Conservation (phyloP, 495 filamentous ascomycete genomes). For the Penicillium bialowiezense region DNA sequence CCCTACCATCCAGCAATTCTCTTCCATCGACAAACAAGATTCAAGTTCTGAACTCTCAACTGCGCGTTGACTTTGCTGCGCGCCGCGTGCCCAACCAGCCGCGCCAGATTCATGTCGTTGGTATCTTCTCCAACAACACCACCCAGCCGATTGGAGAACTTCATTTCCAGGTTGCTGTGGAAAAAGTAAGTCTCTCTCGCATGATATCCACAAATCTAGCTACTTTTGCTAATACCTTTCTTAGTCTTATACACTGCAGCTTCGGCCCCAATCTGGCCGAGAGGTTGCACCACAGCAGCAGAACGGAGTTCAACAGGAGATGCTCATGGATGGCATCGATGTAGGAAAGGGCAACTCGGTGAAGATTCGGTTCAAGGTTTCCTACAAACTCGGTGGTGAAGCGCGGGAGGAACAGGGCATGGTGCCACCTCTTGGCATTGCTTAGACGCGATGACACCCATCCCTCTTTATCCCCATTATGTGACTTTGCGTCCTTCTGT, state of each 20-base stretch:
- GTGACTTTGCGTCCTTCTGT: no score
- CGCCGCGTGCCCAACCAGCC: constrained; percentile 36
- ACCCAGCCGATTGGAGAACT: constrained; percentile 69
- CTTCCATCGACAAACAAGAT: constrained; percentile 59
- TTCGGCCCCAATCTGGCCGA: constrained; percentile 80
- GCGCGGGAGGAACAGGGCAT: constrained; percentile 81
- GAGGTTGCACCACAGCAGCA: constrained; percentile 68
- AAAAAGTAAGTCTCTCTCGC: constrained; percentile 61
- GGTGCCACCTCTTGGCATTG: constrained; percentile 78
- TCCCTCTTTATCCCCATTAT: no score
- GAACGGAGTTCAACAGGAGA: constrained; percentile 78
- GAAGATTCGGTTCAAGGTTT: constrained; percentile 84
- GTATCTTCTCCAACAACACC: constrained; percentile 75
- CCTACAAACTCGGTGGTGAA: constrained; percentile 68
- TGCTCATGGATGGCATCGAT: constrained; percentile 71
- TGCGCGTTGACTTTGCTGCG: constrained; percentile 52
- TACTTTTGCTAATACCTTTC: background rate
- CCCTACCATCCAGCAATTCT: constrained; percentile 61
- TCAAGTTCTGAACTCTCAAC: constrained; percentile 53
- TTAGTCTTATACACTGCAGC: constrained; percentile 70
- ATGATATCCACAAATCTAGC: background rate
- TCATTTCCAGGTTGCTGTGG: constrained; percentile 89
- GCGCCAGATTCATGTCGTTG: constrained; percentile 55
- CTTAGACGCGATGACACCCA: constrained; percentile 15
- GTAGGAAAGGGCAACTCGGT: constrained; percentile 68